phyloP scores from a whole-genome alignment of 1,284 basidiomycete species.

The Puccinia horiana region DNA sequence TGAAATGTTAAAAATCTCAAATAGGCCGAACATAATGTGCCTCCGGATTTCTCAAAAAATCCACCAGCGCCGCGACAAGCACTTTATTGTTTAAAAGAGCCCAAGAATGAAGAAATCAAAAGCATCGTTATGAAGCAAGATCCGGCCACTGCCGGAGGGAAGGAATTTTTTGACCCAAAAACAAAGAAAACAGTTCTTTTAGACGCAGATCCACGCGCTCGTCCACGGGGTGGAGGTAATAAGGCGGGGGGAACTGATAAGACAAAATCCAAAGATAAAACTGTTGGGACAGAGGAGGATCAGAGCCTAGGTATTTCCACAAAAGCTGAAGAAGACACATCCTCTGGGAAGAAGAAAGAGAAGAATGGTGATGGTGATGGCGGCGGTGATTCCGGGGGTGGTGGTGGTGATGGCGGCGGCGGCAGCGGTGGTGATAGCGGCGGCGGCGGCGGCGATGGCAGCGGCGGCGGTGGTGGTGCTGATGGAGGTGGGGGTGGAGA shows the following conservation, averaged over 20 bases:
- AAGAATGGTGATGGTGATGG: neutral
- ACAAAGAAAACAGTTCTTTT: slow-evolving; percentile 21
- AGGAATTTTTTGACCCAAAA: slow-evolving; percentile 26
- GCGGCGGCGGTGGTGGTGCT: neutral
- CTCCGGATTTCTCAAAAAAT: slow-evolving; percentile 6
- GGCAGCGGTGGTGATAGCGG: neutral
- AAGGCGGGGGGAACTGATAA: neutral
- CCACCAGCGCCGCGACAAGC: neutral
- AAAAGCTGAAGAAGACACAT: neutral
- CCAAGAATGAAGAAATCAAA: slow-evolving; percentile 6
- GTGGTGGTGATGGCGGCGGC: neutral
- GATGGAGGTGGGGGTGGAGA: neutral
- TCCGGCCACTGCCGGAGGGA: neutral
- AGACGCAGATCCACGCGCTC: neutral
- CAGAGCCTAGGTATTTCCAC: neutral
- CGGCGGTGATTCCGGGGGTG: neutral
- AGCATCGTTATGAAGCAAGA: slow-evolving; percentile 16
- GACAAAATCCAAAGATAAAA: slow-evolving; percentile 6
- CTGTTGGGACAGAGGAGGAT: neutral
- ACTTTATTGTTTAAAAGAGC: slow-evolving; percentile 8
- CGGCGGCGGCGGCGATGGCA: neutral
- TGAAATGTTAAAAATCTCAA: neutral
- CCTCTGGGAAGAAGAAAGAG: neutral
- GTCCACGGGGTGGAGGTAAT: neutral
- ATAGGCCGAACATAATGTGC: slow-evolving; percentile 20